Base-by-base conservation (phyloP, 768 basidiomycete genomes). In the Tephrocybe sp. region DNA sequence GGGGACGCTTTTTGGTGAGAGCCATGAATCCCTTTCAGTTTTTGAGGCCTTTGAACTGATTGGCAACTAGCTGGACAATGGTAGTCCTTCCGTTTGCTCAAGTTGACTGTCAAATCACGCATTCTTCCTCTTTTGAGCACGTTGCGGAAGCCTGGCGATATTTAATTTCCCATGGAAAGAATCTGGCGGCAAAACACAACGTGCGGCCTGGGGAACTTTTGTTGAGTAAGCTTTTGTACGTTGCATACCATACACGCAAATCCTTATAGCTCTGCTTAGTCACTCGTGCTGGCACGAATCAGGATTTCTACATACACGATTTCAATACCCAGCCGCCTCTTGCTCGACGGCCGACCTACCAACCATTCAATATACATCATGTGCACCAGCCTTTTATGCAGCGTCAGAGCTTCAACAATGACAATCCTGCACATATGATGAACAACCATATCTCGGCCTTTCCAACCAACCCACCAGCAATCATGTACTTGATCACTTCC, bases 401-500 rank as follows among this genome's bases (percentile, higher is more conserved):
- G 3, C 54, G 45, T 30, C 44, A 46, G 41, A 46, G 48, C 7
- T 52, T 51, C 29, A 42, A 49, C 18, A 29, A 5, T 5, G 27
- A 5, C 27, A 46, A 33, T 16, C 40, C 23, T 21, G 29, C 18
- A 13, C 23, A 21, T n/a, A 27, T 36, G 9, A 33, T 19, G 15
- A 34, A 49, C 21, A 42, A 49, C n/a, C 38, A 9, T 40, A 52
- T 43, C 44, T 39, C 62, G 12, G 45, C 53, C 31, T 64, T 64
- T 38, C 63, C 65, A 5, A 49, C 49, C 9, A 53, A 55, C 11
- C 39, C 68, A n/a, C 72, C 74, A 2, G 62, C 64, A 5, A 63
- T 76, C 30, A 61, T 71, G 48, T 78, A 76, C 42, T 60, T 76
- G 23, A 69, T 75, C 45, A 77, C 76, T 0, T 71, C 75, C 0